Conservation (phyloP, 805 yeast genomes). For the Sugiyamaella chiloensis region DNA sequence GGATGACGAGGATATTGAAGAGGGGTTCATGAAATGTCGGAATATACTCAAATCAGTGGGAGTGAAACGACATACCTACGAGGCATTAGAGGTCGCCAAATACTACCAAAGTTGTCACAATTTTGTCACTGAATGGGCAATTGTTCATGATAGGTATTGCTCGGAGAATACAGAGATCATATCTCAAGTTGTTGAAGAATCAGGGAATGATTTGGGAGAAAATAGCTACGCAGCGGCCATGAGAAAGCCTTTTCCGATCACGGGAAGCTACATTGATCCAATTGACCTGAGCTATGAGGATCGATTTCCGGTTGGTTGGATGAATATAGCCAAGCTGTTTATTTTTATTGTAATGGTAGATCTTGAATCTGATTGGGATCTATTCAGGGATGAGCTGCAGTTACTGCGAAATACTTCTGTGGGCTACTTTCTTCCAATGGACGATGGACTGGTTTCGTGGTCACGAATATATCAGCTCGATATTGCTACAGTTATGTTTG, state of each 20-base stretch:
- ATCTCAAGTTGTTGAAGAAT: neutral
- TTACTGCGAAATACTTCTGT: too few species aligned
- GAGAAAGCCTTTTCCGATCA: neutral
- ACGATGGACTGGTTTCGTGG: too few species aligned
- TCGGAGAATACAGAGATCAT: too few species aligned
- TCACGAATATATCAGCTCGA: too few species aligned
- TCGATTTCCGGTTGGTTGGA: neutral
- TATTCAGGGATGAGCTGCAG: too few species aligned
- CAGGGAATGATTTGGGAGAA: neutral
- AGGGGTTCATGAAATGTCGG: neutral
- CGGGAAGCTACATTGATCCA: neutral
- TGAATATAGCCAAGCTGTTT: conserved; percentile 1
- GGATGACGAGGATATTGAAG: neutral
- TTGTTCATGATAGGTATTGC: neutral
- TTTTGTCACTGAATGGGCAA: neutral
- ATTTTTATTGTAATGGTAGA: conserved; percentile 1
- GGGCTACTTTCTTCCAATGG: too few species aligned
- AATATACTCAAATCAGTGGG: neutral
- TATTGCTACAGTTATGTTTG: too few species aligned
- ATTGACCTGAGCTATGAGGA: neutral
- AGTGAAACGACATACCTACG: neutral
- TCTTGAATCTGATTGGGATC: neutral
- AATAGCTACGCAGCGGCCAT: neutral
- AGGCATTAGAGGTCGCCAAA: neutral
- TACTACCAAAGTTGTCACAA: neutral